A percentile compares a stretch with the other conserved stretches of the same genome.
phyloP scores from a whole-genome alignment of 345 rosid genomes.

The Salix suchowensis region DNA sequence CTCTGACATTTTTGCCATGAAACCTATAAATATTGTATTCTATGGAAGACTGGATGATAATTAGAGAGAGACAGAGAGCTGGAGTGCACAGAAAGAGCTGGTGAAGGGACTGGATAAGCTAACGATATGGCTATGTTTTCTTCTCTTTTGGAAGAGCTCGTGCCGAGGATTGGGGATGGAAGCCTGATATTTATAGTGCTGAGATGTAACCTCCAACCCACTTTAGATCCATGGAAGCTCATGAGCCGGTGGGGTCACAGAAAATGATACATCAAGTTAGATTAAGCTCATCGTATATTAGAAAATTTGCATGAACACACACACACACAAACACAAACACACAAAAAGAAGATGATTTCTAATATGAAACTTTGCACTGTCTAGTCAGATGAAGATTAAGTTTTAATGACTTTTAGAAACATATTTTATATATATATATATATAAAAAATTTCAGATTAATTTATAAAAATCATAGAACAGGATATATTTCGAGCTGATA shows the following conservation, averaged over 20 bases:
- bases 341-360: too few species aligned
- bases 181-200: constrained; percentile 32
- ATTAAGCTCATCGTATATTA: too few species aligned
- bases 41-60: too few species aligned
- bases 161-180: constrained; percentile 4
- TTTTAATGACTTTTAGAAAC: too few species aligned
- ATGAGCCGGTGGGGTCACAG: not conserved
- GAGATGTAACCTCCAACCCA: not conserved
- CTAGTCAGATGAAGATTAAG: too few species aligned
- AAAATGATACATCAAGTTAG: not conserved
- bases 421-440: too few species aligned
- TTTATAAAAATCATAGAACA: too few species aligned
- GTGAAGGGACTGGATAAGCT: not conserved
- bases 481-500: too few species aligned
- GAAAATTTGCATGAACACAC: too few species aligned
- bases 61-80: not conserved
- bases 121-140: not conserved
- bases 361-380: too few species aligned
- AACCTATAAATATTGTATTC: not conserved
- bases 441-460: too few species aligned
- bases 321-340: too few species aligned
- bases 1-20: constrained; percentile 54
- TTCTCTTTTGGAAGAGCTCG: not conserved
- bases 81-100: not conserved
- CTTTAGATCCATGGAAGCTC: constrained; percentile 6